These are phyloP conservation scores for Agaricus bisporus DNA, from an alignment of 768 basidiomycete genomes.

Conservation along the genomic window DNA sequence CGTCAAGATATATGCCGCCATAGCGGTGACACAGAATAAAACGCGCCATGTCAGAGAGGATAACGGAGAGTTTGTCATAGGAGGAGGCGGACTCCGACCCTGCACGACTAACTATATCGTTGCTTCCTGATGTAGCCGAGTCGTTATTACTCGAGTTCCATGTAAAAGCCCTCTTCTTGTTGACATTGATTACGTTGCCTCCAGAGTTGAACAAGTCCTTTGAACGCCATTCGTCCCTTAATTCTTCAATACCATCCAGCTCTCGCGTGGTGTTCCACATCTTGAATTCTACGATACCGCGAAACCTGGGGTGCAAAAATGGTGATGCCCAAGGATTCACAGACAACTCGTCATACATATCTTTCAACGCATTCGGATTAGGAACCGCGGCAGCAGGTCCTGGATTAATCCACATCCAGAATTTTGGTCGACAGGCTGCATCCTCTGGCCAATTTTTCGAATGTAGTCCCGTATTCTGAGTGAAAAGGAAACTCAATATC, in stretches of 20 bases:
- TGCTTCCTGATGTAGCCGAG: slow-evolving; percentile 24
- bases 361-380: slow-evolving; percentile 69
- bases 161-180: slow-evolving; percentile 21
- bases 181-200: slow-evolving; percentile 64
- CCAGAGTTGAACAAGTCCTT: slow-evolving; percentile 86
- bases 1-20: slow-evolving; percentile 95
- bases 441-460: slow-evolving; percentile 43
- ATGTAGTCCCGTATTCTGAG: slow-evolving; percentile 88
- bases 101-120: slow-evolving; percentile 58
- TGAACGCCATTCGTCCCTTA: slow-evolving; percentile 85
- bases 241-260: slow-evolving; percentile 84
- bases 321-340: slow-evolving; percentile 92
- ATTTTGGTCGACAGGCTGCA: slow-evolving; percentile 74
- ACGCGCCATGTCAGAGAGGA: slow-evolving; percentile 94
- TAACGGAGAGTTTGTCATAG: slow-evolving; percentile 89
- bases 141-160: neutral
- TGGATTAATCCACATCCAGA: slow-evolving; percentile 99
- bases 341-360: slow-evolving; percentile 82
- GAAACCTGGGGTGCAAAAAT: slow-evolving; percentile 89
- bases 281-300: slow-evolving; percentile 89
- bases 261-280: slow-evolving; percentile 99
- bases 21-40: slow-evolving; percentile 97
- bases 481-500: slow-evolving; percentile 89
- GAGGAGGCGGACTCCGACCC: slow-evolving; percentile 81
- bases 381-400: slow-evolving; percentile 91